Base-by-base conservation (phyloP, 371 early-diverging fungal genomes). In the Batkoa obscura region DNA sequence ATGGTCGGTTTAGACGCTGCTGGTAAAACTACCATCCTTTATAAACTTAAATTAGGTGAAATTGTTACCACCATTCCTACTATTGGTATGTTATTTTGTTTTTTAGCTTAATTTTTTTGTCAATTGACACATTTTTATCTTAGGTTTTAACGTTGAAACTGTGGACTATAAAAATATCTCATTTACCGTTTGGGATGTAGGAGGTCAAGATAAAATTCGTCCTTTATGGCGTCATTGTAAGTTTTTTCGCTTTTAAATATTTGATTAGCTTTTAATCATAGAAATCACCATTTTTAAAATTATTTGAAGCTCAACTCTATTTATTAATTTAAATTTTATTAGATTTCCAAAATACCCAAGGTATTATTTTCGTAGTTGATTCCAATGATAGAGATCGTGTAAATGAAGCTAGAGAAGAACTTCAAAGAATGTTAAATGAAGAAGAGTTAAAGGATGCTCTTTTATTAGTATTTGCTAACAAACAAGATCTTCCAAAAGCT, bases 51-150 rank as follows among this genome's bases (percentile, higher is more conserved):
- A 81, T 76, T 92, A 57, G 96, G 94, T 57, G 91, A 94, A 74
- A 87, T 90, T 59, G 94, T 96, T 56, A 92, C 94, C 43, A 98
- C 99, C 55, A 94, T 98, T 65, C 99, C 99, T 41, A 99, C 99
- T 69, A 91, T 88, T 69, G 83, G 79, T 74, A 65, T 66, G 70
- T 56, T 9, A 43, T 51, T 50, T 4, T 13, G 15, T 47, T 34
- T 17, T 9, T 13, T 10, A 36, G 2, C 32, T 50, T 1, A 48
- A 32, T 2, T 64, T 23, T 52, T 63, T 49, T 23, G 23, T 23
- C 23, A 23, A 23, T 23, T 23, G 23, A 23, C 23, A 23, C 23
- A 23, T 23, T 23, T 23, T 23, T 23, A 23, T 38, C 63, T 65
- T 71, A 78, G 96, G 96, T 50, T 94, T 95, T 77, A 95, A 95